Conservation (phyloP, 495 filamentous ascomycete genomes). For the Penicillium salamii region DNA sequence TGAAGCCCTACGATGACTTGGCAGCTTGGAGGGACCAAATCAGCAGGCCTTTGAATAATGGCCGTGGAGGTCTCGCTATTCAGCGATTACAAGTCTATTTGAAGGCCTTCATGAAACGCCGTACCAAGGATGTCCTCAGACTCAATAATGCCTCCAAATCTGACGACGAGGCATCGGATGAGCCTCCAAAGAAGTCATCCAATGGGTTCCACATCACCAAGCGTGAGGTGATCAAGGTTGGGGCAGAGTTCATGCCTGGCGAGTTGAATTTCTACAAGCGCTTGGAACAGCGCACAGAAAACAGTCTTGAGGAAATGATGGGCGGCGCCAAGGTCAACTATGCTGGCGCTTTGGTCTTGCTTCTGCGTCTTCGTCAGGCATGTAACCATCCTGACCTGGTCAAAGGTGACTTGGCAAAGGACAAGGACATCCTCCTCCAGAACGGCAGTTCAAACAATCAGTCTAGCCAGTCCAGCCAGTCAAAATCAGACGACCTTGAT, state of each 20-base stretch:
- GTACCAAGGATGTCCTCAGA: conserved; percentile 92
- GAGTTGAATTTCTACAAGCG: conserved; percentile 84
- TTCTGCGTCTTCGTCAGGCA: conserved; percentile 83
- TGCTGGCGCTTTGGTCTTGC: conserved; percentile 79
- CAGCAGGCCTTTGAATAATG: conserved; percentile 77
- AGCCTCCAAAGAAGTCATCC: conserved; percentile 47
- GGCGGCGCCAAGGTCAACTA: conserved; percentile 68
- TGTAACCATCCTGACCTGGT: conserved; percentile 92
- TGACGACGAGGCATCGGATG: conserved; percentile 50
- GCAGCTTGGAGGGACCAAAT: conserved; percentile 86
- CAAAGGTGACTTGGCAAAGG: conserved; percentile 76
- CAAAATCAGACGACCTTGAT: conserved; percentile 65
- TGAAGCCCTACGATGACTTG: conserved; percentile 83
- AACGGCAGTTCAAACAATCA: conserved; percentile 47
- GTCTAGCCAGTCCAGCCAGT: conserved; percentile 46
- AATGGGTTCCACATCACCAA: conserved; percentile 81
- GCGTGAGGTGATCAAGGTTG: conserved; percentile 78
- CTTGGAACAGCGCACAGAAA: conserved; percentile 79
- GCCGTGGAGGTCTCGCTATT: conserved; percentile 85
- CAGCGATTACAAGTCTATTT: conserved; percentile 76
- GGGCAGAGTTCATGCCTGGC: conserved; percentile 71
- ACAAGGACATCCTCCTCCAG: conserved; percentile 76
- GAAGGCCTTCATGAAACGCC: conserved; percentile 93
- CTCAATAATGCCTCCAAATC: conserved; percentile 72
- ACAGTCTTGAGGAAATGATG: conserved; percentile 86